Percentiles rank a stretch among this genome's conserved stretches.
phyloP scores from a whole-genome alignment of 2,329 filamentous ascomycete species.

The Thelonectria olida region DNA sequence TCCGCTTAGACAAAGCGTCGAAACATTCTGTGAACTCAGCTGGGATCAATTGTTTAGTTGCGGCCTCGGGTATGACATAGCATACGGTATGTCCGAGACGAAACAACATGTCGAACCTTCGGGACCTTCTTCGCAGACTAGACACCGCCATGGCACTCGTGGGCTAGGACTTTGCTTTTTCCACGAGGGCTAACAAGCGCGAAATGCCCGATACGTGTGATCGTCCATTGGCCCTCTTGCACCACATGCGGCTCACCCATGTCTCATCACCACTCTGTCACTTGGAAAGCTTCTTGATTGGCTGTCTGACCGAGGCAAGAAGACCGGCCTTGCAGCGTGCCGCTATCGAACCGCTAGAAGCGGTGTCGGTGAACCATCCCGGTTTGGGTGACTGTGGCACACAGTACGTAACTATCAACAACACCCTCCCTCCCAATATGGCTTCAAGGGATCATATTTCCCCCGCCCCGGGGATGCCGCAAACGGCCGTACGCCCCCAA shows the following conservation, averaged over 20 bases:
- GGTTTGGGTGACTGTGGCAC: slow-evolving; percentile 38
- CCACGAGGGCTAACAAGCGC: slow-evolving; percentile 32
- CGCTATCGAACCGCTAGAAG: slow-evolving; percentile 41
- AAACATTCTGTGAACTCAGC: slow-evolving; percentile 4
- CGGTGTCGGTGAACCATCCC: slow-evolving; percentile 43
- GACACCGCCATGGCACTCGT: slow-evolving; percentile 20
- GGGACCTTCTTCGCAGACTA: slow-evolving; percentile 16
- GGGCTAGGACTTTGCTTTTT: slow-evolving; percentile 32
- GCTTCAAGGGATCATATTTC: slow-evolving; percentile 41
- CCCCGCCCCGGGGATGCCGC: slow-evolving; percentile 38
- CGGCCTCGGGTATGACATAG: background rate
- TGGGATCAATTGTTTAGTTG: background rate
- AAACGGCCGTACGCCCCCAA: slow-evolving; percentile 39
- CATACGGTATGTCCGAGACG: background rate
- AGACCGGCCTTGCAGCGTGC: slow-evolving; percentile 37
- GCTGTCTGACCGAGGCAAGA: slow-evolving; percentile 37
- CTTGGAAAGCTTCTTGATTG: slow-evolving; percentile 38
- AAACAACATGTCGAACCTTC: background rate
- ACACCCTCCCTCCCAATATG: slow-evolving; percentile 34
- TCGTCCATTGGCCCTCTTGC: slow-evolving; percentile 38
- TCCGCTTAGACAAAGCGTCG: slow-evolving; percentile 8
- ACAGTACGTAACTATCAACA: slow-evolving; percentile 32
- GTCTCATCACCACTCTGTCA: slow-evolving; percentile 41
- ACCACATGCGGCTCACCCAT: slow-evolving; percentile 42
- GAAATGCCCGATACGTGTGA: slow-evolving; percentile 42